Percentiles rank a stretch among this genome's conserved stretches.
phyloP scores from a whole-genome alignment of 768 basidiomycete genomes.

The Suillus sp. region DNA sequence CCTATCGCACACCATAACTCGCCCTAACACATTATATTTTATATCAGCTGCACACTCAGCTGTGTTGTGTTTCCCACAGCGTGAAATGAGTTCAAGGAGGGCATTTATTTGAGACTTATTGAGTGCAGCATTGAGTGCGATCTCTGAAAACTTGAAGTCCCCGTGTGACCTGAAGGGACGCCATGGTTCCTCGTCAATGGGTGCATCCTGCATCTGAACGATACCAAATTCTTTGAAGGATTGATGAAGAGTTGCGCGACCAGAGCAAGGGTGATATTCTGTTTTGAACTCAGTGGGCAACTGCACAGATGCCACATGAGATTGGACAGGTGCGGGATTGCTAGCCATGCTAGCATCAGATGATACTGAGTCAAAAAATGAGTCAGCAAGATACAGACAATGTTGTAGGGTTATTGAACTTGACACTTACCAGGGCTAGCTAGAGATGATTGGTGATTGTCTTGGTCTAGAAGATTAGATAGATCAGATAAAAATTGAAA shows the following conservation, averaged over 20 bases:
- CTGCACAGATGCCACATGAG: not conserved
- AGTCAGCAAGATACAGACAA: not conserved
- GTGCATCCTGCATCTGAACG: not conserved
- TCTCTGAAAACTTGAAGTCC: slow-evolving; percentile 18
- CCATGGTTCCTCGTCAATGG: slow-evolving; percentile 17
- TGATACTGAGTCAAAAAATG: not conserved
- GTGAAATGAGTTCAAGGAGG: slow-evolving; percentile 27
- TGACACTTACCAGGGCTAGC: not conserved
- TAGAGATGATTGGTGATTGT: too few relatives aligned
- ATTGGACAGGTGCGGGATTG: not conserved
- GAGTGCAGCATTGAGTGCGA: slow-evolving; percentile 16
- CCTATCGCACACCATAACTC: too few relatives aligned
- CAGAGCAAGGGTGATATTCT: slow-evolving; percentile 29
- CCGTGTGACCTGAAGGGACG: slow-evolving; percentile 6
- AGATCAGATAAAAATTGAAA: too few relatives aligned
- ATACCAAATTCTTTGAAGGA: slow-evolving; percentile 20
- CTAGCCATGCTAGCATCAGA: not conserved
- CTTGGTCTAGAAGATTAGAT: too few relatives aligned
- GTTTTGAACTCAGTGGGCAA: slow-evolving; percentile 21
- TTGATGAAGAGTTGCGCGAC: slow-evolving; percentile 11
- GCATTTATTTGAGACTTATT: slow-evolving; percentile 14
- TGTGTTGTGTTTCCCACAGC: too few relatives aligned
- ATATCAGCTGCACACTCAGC: too few relatives aligned
- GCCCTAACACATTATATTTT: too few relatives aligned
- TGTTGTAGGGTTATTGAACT: not conserved